phyloP scores from a whole-genome alignment of 148 eudicot species.

The Gaultheria prostrata region DNA sequence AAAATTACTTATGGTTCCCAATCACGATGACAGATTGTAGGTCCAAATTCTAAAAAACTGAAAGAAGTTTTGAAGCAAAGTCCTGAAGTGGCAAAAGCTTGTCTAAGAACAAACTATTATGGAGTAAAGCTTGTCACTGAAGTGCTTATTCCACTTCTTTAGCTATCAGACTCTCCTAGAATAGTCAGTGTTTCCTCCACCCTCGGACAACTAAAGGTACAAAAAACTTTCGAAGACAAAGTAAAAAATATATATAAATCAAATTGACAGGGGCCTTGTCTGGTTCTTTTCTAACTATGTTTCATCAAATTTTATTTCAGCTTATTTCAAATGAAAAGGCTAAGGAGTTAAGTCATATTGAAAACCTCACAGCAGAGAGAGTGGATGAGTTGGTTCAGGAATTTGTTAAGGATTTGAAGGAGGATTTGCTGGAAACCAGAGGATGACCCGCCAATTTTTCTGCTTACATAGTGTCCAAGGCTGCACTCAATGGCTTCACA shows the following conservation, averaged over 20 bases:
- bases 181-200: conserved; percentile 43
- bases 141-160: conserved; percentile 41
- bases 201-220: conserved; percentile 25
- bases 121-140: conserved; percentile 32
- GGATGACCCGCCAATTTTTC: conserved; percentile 18
- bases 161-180: conserved; percentile 37
- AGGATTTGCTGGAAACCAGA: conserved; percentile 19
- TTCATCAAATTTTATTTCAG: not conserved
- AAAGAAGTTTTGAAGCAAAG: not conserved
- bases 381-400: conserved; percentile 29
- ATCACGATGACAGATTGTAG: not conserved
- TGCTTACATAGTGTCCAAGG: conserved; percentile 21
- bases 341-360: conserved; percentile 20
- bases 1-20: not conserved
- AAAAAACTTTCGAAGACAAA: not conserved
- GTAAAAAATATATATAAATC: no score
- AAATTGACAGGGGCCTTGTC: not conserved
- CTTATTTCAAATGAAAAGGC: conserved; percentile 14
- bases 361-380: conserved; percentile 34
- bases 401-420: conserved; percentile 33
- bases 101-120: conserved; percentile 48
- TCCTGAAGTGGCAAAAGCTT: conserved; percentile 26
- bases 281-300: not conserved
- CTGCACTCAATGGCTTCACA: conserved; percentile 18
- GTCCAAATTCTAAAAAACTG: not conserved